Conservation (phyloP, 202 grass and related monocot genomes). For the Brachypodium distachyon region DNA sequence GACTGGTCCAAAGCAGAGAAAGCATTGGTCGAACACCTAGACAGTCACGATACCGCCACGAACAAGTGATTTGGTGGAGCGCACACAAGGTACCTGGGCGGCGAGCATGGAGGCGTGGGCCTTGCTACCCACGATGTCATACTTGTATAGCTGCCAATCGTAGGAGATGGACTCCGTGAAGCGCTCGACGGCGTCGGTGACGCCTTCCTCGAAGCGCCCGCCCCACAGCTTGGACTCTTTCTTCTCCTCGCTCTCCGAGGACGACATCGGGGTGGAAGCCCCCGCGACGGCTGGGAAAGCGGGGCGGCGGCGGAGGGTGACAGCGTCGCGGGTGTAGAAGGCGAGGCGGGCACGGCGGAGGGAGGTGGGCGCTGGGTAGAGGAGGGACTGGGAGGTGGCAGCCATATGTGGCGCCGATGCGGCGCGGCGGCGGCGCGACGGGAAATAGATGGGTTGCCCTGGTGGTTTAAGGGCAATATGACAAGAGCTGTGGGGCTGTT, state of each 20-base stretch:
- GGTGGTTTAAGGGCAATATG: neutral
- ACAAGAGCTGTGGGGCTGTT: neutral
- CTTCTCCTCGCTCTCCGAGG: slow-evolving; percentile 23
- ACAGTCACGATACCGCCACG: neutral
- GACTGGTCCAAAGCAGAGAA: neutral
- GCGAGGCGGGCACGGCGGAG: neutral
- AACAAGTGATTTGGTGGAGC: neutral
- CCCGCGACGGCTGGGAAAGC: neutral
- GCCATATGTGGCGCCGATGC: slow-evolving; percentile 11
- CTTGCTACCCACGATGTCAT: slow-evolving; percentile 88
- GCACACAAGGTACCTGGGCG: slow-evolving; percentile 31
- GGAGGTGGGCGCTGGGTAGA: neutral
- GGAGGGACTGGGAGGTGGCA: slow-evolving; percentile 10
- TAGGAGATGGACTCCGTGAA: slow-evolving; percentile 98
- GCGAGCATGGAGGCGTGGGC: slow-evolving; percentile 93
- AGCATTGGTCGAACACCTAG: neutral
- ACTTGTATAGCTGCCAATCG: slow-evolving; percentile 89
- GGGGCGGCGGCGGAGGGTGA: neutral
- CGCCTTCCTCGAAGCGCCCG: slow-evolving; percentile 76
- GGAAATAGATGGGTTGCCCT: neutral
- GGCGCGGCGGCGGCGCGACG: slow-evolving; percentile 15
- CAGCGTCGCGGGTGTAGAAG: neutral
- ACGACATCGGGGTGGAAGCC: slow-evolving; percentile 1
- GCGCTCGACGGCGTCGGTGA: slow-evolving; percentile 75
- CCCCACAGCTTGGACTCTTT: slow-evolving; percentile 86